Percentiles rank a stretch among this genome's conserved stretches.
Conservation (phyloP, 208 protist genomes). For the Acanthamoeba quina region DNA sequence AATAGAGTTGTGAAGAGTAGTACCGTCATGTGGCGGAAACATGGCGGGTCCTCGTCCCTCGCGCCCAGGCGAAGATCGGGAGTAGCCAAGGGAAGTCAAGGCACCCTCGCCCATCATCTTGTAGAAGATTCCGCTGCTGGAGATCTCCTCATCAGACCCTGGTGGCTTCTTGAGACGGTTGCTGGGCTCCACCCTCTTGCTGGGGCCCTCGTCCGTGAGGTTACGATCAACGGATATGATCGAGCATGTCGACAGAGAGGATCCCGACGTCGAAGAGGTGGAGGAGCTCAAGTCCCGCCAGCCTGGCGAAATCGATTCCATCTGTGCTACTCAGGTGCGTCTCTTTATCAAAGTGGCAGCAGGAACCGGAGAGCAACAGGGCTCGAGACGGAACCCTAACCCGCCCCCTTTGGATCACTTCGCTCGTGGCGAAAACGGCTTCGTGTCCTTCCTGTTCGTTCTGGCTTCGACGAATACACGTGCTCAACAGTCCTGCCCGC, state of each 20-base stretch:
- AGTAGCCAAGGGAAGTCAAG: slow-evolving; percentile 3
- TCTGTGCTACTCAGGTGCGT: neutral
- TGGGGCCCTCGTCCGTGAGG: neutral
- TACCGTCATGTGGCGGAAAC: neutral
- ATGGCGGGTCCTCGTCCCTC: neutral
- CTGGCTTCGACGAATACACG: neutral
- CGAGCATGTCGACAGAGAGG: neutral
- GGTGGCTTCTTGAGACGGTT: neutral
- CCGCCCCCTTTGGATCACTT: neutral
- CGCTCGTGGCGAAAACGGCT: neutral
- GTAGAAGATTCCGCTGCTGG: slow-evolving; percentile 68
- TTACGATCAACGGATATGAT: neutral
- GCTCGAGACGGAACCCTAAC: neutral
- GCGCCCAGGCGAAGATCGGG: neutral
- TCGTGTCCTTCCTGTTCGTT: neutral
- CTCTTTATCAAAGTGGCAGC: neutral
- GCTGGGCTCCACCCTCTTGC: neutral
- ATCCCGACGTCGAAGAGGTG: neutral
- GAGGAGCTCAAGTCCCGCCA: neutral
- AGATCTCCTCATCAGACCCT: slow-evolving; percentile 12
- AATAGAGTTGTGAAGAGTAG: too few species aligned
- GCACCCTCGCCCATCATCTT: slow-evolving; percentile 68
- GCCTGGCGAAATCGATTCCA: slow-evolving; percentile 6
- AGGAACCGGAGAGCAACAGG: neutral
- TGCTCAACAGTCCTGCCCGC: neutral